Conservation (phyloP, 768 basidiomycete genomes). For the Vararia minispora region DNA sequence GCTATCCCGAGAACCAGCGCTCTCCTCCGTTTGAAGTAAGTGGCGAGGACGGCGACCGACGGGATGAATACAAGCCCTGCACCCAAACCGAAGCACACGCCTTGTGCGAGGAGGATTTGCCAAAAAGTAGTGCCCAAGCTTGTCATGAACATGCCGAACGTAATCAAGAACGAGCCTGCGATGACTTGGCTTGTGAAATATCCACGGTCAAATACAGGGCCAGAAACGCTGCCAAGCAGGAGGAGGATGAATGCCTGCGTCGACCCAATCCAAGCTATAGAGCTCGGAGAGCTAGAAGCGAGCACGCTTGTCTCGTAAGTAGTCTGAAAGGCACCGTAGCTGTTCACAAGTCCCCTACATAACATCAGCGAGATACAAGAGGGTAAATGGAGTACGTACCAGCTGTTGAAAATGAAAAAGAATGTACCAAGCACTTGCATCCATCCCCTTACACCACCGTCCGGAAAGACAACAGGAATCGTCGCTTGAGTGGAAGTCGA, state of each 20-base stretch:
- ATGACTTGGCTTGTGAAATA: constrained; percentile 10
- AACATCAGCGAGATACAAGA: not conserved
- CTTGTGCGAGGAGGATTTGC: constrained; percentile 35
- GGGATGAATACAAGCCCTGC: constrained; percentile 36
- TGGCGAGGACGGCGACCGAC: constrained; percentile 29
- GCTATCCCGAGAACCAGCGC: constrained; percentile 34
- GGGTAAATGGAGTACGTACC: constrained; percentile 1
- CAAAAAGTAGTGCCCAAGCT: constrained; percentile 12
- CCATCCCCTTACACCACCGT: constrained; percentile 11
- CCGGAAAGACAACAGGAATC: too few relatives aligned
- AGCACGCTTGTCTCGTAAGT: constrained; percentile 9
- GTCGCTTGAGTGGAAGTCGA: too few relatives aligned
- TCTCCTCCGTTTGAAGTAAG: constrained; percentile 31
- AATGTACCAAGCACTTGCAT: constrained; percentile 12
- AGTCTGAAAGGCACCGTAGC: constrained; percentile 13
- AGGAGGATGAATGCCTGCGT: constrained; percentile 12
- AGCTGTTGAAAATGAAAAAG: constrained; percentile 14
- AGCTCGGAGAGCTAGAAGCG: constrained; percentile 7
- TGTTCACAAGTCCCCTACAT: constrained; percentile 15
- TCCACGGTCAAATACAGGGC: constrained; percentile 15
- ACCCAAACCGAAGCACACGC: constrained; percentile 28
- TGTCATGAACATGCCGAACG: constrained; percentile 13
- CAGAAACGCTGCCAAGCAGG: constrained; percentile 7
- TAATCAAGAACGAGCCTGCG: constrained; percentile 12
- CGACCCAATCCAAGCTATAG: constrained; percentile 16